Conservation (phyloP, 148 eudicot genomes). For the Polygonum maritimum region DNA sequence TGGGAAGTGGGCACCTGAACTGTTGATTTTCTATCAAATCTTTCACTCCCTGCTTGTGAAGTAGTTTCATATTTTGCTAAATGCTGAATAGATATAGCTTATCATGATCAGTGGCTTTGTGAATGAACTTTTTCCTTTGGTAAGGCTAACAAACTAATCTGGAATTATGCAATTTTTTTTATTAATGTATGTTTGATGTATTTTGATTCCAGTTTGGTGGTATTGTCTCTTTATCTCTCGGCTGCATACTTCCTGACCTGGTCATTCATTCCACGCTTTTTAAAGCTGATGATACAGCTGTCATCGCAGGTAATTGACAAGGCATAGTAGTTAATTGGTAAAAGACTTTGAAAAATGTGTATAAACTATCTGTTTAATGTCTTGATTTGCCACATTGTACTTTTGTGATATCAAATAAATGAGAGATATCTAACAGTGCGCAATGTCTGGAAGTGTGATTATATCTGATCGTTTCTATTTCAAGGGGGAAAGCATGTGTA, state of each 20-base stretch:
- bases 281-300: conserved; percentile 87
- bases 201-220: conserved; percentile 50
- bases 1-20: neutral
- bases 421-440: neutral
- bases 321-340: neutral
- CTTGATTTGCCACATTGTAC: neutral
- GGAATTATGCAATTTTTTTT: neutral
- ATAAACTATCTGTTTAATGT: neutral
- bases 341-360: neutral
- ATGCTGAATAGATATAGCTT: neutral
- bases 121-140: neutral
- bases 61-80: neutral
- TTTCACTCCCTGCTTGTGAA: neutral
- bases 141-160: neutral
- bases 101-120: neutral
- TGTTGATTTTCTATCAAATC: conserved; percentile 2
- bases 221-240: conserved; percentile 59
- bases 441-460: neutral
- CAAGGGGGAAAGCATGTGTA: neutral
- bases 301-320: conserved; percentile 73
- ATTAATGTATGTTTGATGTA: neutral
- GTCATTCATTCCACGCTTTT: conserved; percentile 84
- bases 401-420: neutral
- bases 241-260: conserved; percentile 72
- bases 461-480: neutral